These are phyloP conservation scores for Fusarium proliferatum DNA, from an alignment of 2,329 filamentous ascomycete species.

Conservation along the genomic window DNA sequence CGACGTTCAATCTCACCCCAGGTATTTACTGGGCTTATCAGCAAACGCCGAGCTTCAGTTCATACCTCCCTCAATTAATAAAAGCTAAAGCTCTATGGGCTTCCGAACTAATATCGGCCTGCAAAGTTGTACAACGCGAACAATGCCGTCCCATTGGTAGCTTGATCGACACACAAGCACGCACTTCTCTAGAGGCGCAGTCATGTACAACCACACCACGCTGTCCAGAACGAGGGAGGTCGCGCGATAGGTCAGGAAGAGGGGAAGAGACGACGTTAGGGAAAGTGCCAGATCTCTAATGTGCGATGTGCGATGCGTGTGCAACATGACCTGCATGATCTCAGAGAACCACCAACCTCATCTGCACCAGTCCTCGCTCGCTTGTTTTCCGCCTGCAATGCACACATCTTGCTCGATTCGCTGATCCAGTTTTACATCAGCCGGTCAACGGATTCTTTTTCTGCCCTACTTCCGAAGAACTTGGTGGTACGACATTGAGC, in stretches of 20 bases:
- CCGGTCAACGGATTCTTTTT: background rate
- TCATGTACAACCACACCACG: conserved; percentile 34
- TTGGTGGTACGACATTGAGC: conserved; percentile 7
- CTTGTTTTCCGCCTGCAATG: conserved; percentile 38
- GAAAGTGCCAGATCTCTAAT: conserved; percentile 44
- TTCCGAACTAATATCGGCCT: conserved; percentile 40
- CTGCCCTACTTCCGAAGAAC: conserved; percentile 4
- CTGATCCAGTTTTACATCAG: conserved; percentile 6
- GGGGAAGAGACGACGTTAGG: conserved; percentile 30
- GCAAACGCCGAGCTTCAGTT: conserved; percentile 2
- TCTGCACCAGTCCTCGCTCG: conserved; percentile 42
- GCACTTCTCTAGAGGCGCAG: conserved; percentile 20
- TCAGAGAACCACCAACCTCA: conserved; percentile 42
- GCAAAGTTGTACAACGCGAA: conserved; percentile 38
- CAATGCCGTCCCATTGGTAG: conserved; percentile 38
- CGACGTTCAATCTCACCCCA: conserved; percentile 20
- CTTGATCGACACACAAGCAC: conserved; percentile 35
- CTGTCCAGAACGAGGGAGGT: conserved; percentile 26
- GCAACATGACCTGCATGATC: conserved; percentile 46
- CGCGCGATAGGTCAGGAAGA: conserved; percentile 24
- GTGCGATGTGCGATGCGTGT: conserved; percentile 37
- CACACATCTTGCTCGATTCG: conserved; percentile 17
- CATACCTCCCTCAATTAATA: background rate
- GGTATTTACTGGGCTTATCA: background rate
- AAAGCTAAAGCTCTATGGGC: background rate